Base-by-base conservation (phyloP, 1,284 basidiomycete species). In the Apiotrichum veenhuisii region DNA sequence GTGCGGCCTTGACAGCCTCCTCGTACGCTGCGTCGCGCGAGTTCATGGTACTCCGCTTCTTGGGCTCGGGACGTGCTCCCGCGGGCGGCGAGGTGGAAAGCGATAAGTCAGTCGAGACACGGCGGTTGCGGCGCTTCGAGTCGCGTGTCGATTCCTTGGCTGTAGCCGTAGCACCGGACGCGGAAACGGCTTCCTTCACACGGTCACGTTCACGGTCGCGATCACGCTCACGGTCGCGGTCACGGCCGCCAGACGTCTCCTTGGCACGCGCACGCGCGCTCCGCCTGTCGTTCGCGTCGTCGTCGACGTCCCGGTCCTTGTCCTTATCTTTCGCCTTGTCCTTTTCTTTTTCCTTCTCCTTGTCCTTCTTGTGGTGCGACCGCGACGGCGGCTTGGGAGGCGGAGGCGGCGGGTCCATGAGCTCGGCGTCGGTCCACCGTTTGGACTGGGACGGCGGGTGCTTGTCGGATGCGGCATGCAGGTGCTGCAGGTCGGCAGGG, bases 21-120 rank as follows among this genome's bases (percentile, higher is more conserved):
- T 96, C 92, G 72, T 95, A 96, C 4, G 88, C 90, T 9, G 93
- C 89, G 71, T 96, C 94, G 57, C 94, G 82, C 69, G 90, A 94
- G 75, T 98, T 98, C 92, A 98, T 96, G 54, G 95, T 98, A 67
- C 90, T 92, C 59, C 94, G 82, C 58, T 91, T 85, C 78, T 93
- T 95, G 36, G 85, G 60, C 36, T 59, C 52, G 27, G 37, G 42
- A 5, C 48, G 54, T 2, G n/a, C n/a, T n/a, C 47, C 54, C 1
- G 45, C 41, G n/a, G 55, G 50, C 14, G 57, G 58, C 7, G 57
- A 59, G 17, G 30, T 48, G 3, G 62, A 64, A 4, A 40, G 27
- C 1, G 62, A 64, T 43, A 60, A 11, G 36, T 63, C 61, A 20
- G 57, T 61, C 20, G 62, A 64, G 22, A 57, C 54, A 2, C 59